Evolutionary conservation across 1,284 basidiomycete species (phyloP), one percentile per base, ranked within the genome.

Genomic region (Cyathus pygmaeus): DNA sequence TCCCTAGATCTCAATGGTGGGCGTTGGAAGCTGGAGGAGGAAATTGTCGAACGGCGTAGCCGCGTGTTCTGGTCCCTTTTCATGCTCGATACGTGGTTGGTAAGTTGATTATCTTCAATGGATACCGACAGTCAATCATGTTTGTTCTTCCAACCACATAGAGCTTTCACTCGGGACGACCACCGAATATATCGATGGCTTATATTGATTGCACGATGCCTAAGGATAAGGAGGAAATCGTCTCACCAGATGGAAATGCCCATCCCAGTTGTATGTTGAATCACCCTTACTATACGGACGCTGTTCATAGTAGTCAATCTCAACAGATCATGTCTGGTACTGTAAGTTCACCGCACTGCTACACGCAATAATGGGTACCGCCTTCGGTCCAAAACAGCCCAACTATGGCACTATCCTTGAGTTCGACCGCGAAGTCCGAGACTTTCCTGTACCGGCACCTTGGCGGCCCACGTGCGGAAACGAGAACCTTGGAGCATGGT

Each of bases 21-120:
- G 11, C 78, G 86, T 47, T 92, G 90, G 86, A 82, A 85, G 15
- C 79, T 89, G 11, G 33, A 15, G 9, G 33, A 36, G 36, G 72
- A 77, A 29, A 76, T 82, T 51, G 74, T 80, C 17, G 77, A 86
- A 55, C 76, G 79, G 56, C 84, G 90, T 6, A 83, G 80, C 59
- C 81, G 80, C 26, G 77, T 89, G 4, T 91, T 90, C 68, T 92
- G 90, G 89, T 86, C 89, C 59, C 70, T 91, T 17, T 89, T 89
- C 66, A 60, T 77, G 23, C 71, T 83, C 23, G 89, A 91, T 65
- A 86, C 87, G 0, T 86, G 85, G 82, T 72, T 85, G 29, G 89
- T 91, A 65, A 64, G 86, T 74, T 33, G 39, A 13, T 9, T 21
- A 29, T 39, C 30, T 55, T 36, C 33, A 9, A 36, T 15, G 7